Evolutionary conservation across 768 basidiomycete genomes (phyloP).

Genomic region (Tephrocybe sp.): DNA sequence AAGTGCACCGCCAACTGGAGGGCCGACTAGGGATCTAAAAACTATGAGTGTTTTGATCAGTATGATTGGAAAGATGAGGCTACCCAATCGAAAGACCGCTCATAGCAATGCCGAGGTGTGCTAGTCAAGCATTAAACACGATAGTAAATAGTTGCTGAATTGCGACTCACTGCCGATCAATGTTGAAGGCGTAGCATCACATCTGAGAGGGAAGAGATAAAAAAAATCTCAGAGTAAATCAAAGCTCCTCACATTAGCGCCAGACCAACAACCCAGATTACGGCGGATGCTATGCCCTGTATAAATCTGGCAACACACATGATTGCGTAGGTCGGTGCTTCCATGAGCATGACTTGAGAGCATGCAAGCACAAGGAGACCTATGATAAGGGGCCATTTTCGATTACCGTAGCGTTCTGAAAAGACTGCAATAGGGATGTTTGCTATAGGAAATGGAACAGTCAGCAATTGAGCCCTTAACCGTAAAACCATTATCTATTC

Average conservation of each 20-base stretch:
- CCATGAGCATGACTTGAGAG: slow-evolving; percentile 62
- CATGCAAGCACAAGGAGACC: slow-evolving; percentile 50
- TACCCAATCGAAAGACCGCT: slow-evolving; percentile 55
- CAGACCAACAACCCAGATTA: slow-evolving; percentile 62
- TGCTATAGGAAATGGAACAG: slow-evolving; percentile 29
- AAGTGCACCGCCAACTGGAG: slow-evolving; percentile 55
- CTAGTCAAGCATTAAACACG: slow-evolving; percentile 21
- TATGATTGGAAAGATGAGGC: neutral
- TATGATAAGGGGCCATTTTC: slow-evolving; percentile 45
- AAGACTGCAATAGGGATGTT: slow-evolving; percentile 58
- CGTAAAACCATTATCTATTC: neutral
- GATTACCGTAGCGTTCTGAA: slow-evolving; percentile 46
- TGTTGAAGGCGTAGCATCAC: slow-evolving; percentile 50
- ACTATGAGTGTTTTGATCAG: slow-evolving; percentile 3
- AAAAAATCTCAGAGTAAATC: neutral
- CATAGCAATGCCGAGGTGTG: slow-evolving; percentile 62
- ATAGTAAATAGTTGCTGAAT: neutral
- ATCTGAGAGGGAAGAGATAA: slow-evolving; percentile 30
- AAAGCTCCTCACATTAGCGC: slow-evolving; percentile 45
- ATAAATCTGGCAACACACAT: slow-evolving; percentile 59
- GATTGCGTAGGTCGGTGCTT: slow-evolving; percentile 50
- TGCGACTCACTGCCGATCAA: slow-evolving; percentile 44
- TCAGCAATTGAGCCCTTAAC: neutral
- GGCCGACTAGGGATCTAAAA: slow-evolving; percentile 48
- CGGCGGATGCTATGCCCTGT: slow-evolving; percentile 58